These are phyloP conservation scores for Plasmodium malariae DNA, from an alignment of 169 alveolate species.

Conservation along the genomic window DNA sequence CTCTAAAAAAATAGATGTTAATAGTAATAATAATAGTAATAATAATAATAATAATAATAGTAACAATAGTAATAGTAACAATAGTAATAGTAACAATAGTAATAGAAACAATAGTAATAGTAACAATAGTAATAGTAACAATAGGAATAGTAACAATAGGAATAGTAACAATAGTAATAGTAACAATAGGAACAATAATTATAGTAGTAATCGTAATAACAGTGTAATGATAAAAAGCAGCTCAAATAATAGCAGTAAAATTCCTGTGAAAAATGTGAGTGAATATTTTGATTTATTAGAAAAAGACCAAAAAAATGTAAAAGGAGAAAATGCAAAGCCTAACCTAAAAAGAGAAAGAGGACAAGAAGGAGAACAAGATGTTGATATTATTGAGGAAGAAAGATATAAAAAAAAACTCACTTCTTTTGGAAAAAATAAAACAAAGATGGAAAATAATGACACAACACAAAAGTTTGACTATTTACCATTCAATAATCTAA, in stretches of 20 bases:
- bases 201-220: no score
- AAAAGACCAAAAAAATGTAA: not conserved
- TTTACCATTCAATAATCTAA: constrained; percentile 78
- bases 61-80: not conserved
- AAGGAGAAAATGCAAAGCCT: not conserved
- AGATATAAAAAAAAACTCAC: constrained; percentile 15
- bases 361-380: not conserved
- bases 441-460: not conserved
- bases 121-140: no score
- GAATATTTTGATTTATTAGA: constrained; percentile 25
- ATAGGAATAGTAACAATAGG: no score
- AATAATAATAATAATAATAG: not conserved
- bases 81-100: no score
- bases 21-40: not conserved
- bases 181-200: no score
- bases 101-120: no score
- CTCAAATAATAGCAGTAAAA: not conserved
- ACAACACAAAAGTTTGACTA: constrained; percentile 25
- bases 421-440: constrained; percentile 23
- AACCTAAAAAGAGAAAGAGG: constrained; percentile 48
- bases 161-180: no score
- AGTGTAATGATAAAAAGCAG: not conserved
- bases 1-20: constrained; percentile 14
- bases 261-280: constrained; percentile 15
- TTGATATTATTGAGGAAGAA: not conserved